phyloP scores from a whole-genome alignment of 345 rosid genomes.

The Citrus hindsii region DNA sequence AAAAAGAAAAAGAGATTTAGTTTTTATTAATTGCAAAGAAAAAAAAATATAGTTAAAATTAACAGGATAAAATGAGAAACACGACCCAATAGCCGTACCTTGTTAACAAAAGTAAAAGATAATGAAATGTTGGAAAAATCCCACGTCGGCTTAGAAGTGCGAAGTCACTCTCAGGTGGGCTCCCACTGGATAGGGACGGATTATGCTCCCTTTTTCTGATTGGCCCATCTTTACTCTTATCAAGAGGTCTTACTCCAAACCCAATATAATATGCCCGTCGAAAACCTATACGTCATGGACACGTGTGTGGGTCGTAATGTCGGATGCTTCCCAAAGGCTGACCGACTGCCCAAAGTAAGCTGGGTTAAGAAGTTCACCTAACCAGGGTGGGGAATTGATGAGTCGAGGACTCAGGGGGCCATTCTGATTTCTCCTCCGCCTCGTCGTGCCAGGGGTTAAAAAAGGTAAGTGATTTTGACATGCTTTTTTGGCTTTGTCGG shows the following conservation, averaged over 20 bases:
- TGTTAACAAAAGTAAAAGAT: slow-evolving; percentile 3
- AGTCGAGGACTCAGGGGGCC: neutral
- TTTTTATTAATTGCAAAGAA: neutral
- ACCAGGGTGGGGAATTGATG: neutral
- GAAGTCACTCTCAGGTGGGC: neutral
- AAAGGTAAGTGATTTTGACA: slow-evolving; percentile 34
- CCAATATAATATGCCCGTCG: neutral
- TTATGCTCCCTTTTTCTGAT: neutral
- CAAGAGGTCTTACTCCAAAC: neutral
- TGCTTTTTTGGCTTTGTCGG: neutral
- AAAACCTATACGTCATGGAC: neutral
- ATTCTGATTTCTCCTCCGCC: neutral
- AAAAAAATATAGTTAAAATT: neutral
- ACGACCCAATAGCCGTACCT: neutral
- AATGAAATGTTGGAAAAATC: neutral
- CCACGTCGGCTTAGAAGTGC: neutral
- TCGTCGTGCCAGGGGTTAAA: neutral
- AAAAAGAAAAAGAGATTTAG: too few relatives aligned
- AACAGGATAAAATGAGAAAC: neutral
- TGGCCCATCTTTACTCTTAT: neutral
- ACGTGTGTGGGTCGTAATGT: neutral
- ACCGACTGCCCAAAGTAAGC: neutral
- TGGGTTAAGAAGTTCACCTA: neutral
- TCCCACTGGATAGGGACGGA: neutral
- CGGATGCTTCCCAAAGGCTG: neutral